These are phyloP conservation scores for Neurospora tetrasperma DNA, from an alignment of 495 filamentous ascomycete species.

Conservation along the genomic window DNA sequence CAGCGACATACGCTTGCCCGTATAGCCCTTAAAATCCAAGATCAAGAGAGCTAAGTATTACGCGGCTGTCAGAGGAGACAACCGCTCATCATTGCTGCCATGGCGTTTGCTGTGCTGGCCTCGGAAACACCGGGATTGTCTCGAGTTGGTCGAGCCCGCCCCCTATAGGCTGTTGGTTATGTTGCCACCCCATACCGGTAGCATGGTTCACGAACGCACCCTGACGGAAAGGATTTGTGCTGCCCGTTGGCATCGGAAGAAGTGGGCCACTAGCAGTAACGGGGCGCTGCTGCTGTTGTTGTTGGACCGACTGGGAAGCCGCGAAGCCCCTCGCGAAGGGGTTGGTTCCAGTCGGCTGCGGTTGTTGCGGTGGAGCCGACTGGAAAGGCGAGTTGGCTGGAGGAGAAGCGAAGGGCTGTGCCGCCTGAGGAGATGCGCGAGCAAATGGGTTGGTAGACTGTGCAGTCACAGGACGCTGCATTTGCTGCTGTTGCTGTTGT, in stretches of 20 bases:
- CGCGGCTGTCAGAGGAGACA: not conserved
- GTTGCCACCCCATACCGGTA: slow-evolving; percentile 81
- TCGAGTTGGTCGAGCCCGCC: slow-evolving; percentile 75
- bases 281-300: slow-evolving; percentile 25
- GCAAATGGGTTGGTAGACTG: slow-evolving; percentile 87
- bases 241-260: slow-evolving; percentile 63
- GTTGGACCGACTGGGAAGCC: slow-evolving; percentile 24
- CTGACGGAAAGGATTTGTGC: slow-evolving; percentile 91
- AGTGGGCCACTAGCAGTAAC: slow-evolving; percentile 37
- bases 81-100: slow-evolving; percentile 37
- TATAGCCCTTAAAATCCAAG: not conserved
- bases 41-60: not conserved
- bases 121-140: slow-evolving; percentile 77
- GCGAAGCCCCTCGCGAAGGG: slow-evolving; percentile 50
- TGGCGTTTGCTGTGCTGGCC: slow-evolving; percentile 50
- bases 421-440: slow-evolving; percentile 39
- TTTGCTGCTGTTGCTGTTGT: slow-evolving; percentile 11
- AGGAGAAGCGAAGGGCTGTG: slow-evolving; percentile 38
- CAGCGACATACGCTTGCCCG: not conserved
- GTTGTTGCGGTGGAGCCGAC: slow-evolving; percentile 43
- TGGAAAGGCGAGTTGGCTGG: slow-evolving; percentile 39
- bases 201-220: slow-evolving; percentile 76
- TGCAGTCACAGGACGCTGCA: slow-evolving; percentile 28
- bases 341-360: slow-evolving; percentile 59
- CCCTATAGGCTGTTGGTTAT: slow-evolving; percentile 66